phyloP scores from a whole-genome alignment of 768 basidiomycete genomes.

The Leucogyrophana mollusca region DNA sequence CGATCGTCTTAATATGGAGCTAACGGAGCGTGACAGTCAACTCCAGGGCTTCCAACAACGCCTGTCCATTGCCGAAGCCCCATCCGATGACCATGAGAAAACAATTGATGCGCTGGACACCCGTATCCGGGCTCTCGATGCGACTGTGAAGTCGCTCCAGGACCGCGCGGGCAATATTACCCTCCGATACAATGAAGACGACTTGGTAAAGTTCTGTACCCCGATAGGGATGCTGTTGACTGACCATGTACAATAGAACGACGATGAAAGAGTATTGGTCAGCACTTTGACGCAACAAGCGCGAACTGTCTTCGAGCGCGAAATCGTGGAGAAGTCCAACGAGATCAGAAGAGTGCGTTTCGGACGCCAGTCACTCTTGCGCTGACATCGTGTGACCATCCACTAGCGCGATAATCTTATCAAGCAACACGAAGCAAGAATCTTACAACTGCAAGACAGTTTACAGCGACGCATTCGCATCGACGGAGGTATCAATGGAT shows the following conservation, averaged over 20 bases:
- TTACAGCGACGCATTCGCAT: conserved; percentile 46
- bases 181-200: conserved; percentile 42
- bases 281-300: conserved; percentile 42
- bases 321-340: conserved; percentile 52
- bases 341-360: conserved; percentile 51
- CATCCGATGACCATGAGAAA: conserved; percentile 23
- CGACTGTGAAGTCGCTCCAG: conserved; percentile 25
- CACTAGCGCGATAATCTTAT: conserved; percentile 49
- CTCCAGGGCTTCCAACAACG: conserved; percentile 19
- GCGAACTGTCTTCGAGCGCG: conserved; percentile 49
- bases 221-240: conserved; percentile 1
- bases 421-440: conserved; percentile 41
- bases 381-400: conserved; percentile 5
- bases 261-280: conserved; percentile 50
- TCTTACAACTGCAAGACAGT: conserved; percentile 43
- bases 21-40: conserved; percentile 18
- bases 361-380: neutral
- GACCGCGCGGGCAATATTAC: conserved; percentile 26
- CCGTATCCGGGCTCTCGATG: conserved; percentile 27
- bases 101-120: conserved; percentile 20
- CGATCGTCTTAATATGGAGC: conserved; percentile 19
- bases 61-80: conserved; percentile 20
- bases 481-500: conserved; percentile 16
- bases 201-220: conserved; percentile 38
- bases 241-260: conserved; percentile 32